Conservation (phyloP, 768 basidiomycete species). For the Crassisporium funariophilum region DNA sequence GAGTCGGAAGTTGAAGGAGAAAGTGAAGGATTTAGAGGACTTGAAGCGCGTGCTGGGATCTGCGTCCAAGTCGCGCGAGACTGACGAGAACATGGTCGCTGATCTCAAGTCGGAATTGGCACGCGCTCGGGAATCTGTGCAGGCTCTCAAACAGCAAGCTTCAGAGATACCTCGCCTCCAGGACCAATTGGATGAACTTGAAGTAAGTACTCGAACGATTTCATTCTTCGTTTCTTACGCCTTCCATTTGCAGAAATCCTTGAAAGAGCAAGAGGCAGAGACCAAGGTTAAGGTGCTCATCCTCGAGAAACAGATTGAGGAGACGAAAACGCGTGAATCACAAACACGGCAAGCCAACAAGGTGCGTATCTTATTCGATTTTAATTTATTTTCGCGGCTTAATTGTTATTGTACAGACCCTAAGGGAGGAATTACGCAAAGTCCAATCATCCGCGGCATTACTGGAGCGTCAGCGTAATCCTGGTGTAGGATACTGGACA, state of each 20-base stretch:
- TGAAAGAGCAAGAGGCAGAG: conserved; percentile 46
- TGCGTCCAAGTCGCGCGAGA: conserved; percentile 59
- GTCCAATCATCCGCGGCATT: conserved; percentile 91
- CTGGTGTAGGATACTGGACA: conserved; percentile 93
- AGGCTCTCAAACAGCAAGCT: conserved; percentile 51
- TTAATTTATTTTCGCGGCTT: not conserved
- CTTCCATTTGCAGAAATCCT: conserved; percentile 29
- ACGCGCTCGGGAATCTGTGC: conserved; percentile 48
- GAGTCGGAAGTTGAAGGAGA: conserved; percentile 81
- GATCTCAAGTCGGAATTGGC: conserved; percentile 59
- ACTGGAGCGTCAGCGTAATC: conserved; percentile 87
- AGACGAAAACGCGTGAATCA: conserved; percentile 65
- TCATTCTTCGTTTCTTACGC: not conserved
- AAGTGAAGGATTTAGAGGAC: conserved; percentile 75
- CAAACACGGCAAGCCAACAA: conserved; percentile 79
- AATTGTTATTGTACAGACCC: conserved; percentile 49
- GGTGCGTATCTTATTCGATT: conserved; percentile 40
- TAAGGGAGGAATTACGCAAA: conserved; percentile 94
- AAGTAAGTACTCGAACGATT: conserved; percentile 51
- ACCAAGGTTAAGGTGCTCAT: conserved; percentile 47
- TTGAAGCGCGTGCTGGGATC: conserved; percentile 60
- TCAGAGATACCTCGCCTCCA: conserved; percentile 56
- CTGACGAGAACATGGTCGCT: conserved; percentile 52
- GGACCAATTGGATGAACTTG: conserved; percentile 53
- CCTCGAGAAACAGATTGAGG: conserved; percentile 73